Evolutionary conservation across 306 rosid species (phyloP).

Genomic region (Rosa rugosa): DNA sequence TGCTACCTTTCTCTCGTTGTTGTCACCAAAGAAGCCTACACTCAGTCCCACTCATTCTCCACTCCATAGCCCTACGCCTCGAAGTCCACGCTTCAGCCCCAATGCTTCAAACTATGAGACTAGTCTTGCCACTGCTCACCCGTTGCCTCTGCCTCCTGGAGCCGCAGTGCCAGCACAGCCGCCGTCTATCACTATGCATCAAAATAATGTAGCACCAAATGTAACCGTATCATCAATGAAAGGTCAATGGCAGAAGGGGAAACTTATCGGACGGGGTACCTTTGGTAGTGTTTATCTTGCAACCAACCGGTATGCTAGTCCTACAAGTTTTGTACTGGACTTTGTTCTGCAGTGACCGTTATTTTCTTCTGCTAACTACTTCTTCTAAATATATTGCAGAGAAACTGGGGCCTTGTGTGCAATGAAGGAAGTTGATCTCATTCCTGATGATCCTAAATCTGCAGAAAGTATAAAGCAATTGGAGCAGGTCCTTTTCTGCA

Average conservation of each 20-base stretch:
- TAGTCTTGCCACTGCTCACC: slow-evolving; percentile 61
- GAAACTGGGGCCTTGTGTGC: slow-evolving; percentile 96
- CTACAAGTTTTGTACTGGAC: slow-evolving; percentile 12
- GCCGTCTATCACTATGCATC: slow-evolving; percentile 15
- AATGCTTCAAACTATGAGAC: slow-evolving; percentile 48
- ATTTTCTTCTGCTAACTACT: slow-evolving; percentile 15
- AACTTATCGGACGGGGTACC: slow-evolving; percentile 87
- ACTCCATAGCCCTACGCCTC: slow-evolving; percentile 43
- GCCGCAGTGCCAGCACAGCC: slow-evolving; percentile 39
- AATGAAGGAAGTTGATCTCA: slow-evolving; percentile 92
- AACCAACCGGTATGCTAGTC: slow-evolving; percentile 60
- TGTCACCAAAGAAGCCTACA: slow-evolving; percentile 21
- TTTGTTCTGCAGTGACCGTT: slow-evolving; percentile 23
- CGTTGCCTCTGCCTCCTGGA: slow-evolving; percentile 86
- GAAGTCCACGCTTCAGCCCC: slow-evolving; percentile 28
- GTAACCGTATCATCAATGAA: slow-evolving; percentile 41
- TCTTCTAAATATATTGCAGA: slow-evolving; percentile 39
- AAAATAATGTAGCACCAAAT: slow-evolving; percentile 28
- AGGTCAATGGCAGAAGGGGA: slow-evolving; percentile 92
- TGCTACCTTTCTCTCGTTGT: slow-evolving; percentile 25
- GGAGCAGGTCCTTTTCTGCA: slow-evolving; percentile 63
- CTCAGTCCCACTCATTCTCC: slow-evolving; percentile 57
- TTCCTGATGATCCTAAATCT: slow-evolving; percentile 88
- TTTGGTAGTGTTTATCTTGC: slow-evolving; percentile 88
- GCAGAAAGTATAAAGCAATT: slow-evolving; percentile 81